Percentiles rank a stretch among this genome's conserved stretches.
phyloP scores from a whole-genome alignment of 1,284 basidiomycete genomes.

The Ganoderma boninense region DNA sequence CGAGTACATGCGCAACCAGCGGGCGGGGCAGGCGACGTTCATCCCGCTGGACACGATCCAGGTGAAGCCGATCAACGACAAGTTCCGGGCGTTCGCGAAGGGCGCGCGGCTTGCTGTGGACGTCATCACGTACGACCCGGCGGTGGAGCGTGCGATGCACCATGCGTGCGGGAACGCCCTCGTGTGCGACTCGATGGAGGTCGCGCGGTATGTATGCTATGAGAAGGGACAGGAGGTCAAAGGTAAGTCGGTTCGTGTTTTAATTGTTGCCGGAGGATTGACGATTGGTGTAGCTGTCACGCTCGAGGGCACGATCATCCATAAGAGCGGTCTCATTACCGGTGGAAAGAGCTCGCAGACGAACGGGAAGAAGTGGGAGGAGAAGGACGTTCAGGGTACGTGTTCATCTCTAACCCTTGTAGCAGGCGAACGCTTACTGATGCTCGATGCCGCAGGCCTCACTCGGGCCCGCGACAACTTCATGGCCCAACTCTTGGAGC shows the following conservation, averaged over 20 bases:
- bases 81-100: conserved; percentile 90
- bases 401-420: not conserved
- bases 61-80: conserved; percentile 93
- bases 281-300: conserved; percentile 80
- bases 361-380: conserved; percentile 88
- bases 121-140: conserved; percentile 89
- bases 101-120: conserved; percentile 95
- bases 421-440: too few relatives aligned
- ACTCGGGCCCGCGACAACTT: conserved; percentile 79
- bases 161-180: conserved; percentile 96
- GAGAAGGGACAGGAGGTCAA: conserved; percentile 97
- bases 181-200: conserved; percentile 94
- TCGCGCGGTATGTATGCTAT: conserved; percentile 91
- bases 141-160: conserved; percentile 93
- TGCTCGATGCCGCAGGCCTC: conserved; percentile 57
- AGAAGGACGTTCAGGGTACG: conserved; percentile 88
- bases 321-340: conserved; percentile 97
- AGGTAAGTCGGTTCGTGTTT: conserved; percentile 57
- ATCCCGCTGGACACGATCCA: conserved; percentile 97
- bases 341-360: conserved; percentile 87
- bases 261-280: not conserved
- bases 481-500: conserved; percentile 82
- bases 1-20: conserved; percentile 96
- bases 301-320: conserved; percentile 95
- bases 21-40: conserved; percentile 95